These are phyloP conservation scores for Nitzschia inconspicua DNA, from an alignment of 108 stramenopile species.

Conservation along the genomic window DNA sequence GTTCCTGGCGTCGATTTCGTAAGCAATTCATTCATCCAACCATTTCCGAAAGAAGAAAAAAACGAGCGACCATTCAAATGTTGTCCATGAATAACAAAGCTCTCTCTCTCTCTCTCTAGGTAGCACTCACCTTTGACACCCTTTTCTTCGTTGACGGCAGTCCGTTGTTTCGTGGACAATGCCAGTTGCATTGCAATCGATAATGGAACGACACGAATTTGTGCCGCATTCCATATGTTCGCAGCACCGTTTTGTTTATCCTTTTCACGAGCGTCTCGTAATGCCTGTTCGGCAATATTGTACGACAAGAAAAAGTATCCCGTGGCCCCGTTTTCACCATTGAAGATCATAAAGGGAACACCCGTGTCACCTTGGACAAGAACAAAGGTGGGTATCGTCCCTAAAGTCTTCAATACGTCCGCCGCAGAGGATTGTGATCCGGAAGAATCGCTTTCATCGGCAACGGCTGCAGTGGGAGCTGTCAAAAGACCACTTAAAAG, in stretches of 20 bases:
- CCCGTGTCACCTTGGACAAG: conserved; percentile 16
- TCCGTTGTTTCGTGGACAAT: conserved; percentile 15
- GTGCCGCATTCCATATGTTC: conserved; percentile 18
- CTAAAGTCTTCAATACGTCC: no score
- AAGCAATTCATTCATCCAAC: no score
- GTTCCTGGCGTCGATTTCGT: no score
- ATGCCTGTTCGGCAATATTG: conserved; percentile 16
- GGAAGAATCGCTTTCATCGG: no score
- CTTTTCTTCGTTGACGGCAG: conserved; percentile 19
- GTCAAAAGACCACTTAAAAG: no score
- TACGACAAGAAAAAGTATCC: conserved; percentile 27
- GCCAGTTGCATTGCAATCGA: conserved; percentile 24
- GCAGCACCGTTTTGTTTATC: conserved; percentile 10
- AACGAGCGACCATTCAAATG: no score
- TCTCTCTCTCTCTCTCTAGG: no score
- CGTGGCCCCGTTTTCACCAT: conserved; percentile 18
- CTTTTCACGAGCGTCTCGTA: conserved; percentile 16
- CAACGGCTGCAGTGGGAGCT: no score
- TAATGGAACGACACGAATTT: conserved; percentile 23
- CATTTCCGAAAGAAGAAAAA: no score
- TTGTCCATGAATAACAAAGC: no score
- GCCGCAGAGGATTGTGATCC: no score
- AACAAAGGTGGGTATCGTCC: conserved; percentile 24
- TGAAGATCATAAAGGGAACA: conserved; percentile 26
- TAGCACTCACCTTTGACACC: background rate